Evolutionary conservation across 495 filamentous ascomycete species (phyloP), one percentile per base, ranked within the genome.

Genomic region (Xylaria castorea): DNA sequence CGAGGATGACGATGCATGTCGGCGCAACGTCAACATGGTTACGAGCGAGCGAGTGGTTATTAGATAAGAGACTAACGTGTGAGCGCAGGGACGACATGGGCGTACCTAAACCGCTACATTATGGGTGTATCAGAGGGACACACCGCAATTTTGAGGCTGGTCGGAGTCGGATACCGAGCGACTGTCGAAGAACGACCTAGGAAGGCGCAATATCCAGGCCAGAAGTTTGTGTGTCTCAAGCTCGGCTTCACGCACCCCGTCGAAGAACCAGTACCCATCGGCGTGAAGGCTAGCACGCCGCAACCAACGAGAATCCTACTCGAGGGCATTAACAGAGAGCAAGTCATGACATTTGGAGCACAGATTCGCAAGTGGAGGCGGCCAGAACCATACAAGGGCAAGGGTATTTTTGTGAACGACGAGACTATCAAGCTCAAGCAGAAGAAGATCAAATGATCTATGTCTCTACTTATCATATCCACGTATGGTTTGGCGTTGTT

Each of bases 351-450:
- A 74, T 97, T 98, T 80, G 97, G 96, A 30, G 95, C 97, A 3
- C 86, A 90, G 78, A 95, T 99, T 71, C 85, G 93, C 70, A 88
- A 83, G 78, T 99, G 96, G 96, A 90, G 97, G 81, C 87, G 85
- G 72, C 96, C 96, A 50, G 96, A 99, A 83, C 96, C 97, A 64
- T 99, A 98, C 83, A 99, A 99, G 90, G 96, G 96, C 67, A 98
- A 99, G 90, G 96, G 96, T 78, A 98, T 99, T 74, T 99, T 98
- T 76, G 89, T 98, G 71, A 95, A 97, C 80, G 92, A 93, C 62
- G 95, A 99, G 87, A 98, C 94, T 5, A 97, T 99, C 86, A 95
- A 91, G 88, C 81, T 99, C 80, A 99, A 99, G 89, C 90, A 92
- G 71, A 98, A 97, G 91, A 99, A 98, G 91, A 97, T 98, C 83